These are phyloP conservation scores for Diutina catenulata DNA, from an alignment of 1,139 yeast species.

Conservation along the genomic window DNA sequence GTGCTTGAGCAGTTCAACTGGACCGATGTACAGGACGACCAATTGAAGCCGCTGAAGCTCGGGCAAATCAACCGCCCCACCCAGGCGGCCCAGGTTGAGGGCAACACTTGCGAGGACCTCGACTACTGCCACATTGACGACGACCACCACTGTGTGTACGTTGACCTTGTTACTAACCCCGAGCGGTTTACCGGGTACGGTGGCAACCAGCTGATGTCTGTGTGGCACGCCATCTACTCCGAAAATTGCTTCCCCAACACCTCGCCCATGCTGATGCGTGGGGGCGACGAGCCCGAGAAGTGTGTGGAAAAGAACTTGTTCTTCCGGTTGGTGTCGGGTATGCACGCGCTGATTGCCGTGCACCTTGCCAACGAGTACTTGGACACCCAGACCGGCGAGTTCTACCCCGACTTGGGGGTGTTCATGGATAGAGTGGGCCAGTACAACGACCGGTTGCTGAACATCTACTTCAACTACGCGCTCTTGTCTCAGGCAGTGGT, in stretches of 20 bases:
- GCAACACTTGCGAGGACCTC: constrained; percentile 19
- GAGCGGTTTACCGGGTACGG: constrained; percentile 96
- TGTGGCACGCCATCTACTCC: constrained; percentile 87
- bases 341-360: constrained; percentile 93
- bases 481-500: constrained; percentile 72
- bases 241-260: constrained; percentile 77
- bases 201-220: constrained; percentile 82
- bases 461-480: constrained; percentile 87
- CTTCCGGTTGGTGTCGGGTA: constrained; percentile 77
- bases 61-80: constrained; percentile 32
- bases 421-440: constrained; percentile 88
- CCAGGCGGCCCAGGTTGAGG: constrained; percentile 14
- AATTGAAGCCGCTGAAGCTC: constrained; percentile 63
- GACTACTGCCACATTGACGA: constrained; percentile 58
- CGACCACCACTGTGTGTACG: constrained; percentile 52
- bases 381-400: constrained; percentile 42
- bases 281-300: constrained; percentile 30
- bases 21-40: constrained; percentile 47
- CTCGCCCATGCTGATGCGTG: constrained; percentile 25
- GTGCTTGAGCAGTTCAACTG: constrained; percentile 43
- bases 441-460: constrained; percentile 79
- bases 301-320: constrained; percentile 83
- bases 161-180: constrained; percentile 78
- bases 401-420: constrained; percentile 72
- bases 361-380: constrained; percentile 83